Evolutionary conservation across 345 rosid species (phyloP).

Genomic region (Iberis pinnata): DNA sequence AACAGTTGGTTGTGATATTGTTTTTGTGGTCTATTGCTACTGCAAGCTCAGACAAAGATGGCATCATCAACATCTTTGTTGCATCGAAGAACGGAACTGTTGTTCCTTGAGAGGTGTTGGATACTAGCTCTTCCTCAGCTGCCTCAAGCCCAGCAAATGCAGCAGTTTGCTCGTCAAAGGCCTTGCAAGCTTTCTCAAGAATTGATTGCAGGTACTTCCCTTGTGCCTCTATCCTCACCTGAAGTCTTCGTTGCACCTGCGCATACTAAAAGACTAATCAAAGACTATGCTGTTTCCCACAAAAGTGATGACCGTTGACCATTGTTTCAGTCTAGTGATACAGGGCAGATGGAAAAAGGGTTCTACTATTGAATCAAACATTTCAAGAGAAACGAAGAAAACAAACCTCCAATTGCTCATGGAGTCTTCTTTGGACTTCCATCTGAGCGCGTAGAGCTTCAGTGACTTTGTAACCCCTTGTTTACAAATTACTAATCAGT

Average conservation of each 20-base stretch:
- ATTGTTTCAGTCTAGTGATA: not conserved
- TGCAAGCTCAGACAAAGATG: slow-evolving; percentile 60
- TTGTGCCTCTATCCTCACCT: slow-evolving; percentile 89
- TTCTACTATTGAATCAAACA: not conserved
- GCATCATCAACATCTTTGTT: slow-evolving; percentile 48
- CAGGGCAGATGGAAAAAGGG: not conserved
- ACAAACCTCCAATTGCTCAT: slow-evolving; percentile 90
- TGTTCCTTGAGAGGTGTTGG: slow-evolving; percentile 52
- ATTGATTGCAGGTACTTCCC: slow-evolving; percentile 85
- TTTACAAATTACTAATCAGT: not conserved
- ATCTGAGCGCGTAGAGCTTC: slow-evolving; percentile 95
- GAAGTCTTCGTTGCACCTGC: slow-evolving; percentile 92
- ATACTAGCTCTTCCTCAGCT: slow-evolving; percentile 77
- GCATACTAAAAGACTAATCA: slow-evolving; percentile 21
- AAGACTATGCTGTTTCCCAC: slow-evolving; percentile 12
- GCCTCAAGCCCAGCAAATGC: slow-evolving; percentile 72
- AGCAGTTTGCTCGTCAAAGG: slow-evolving; percentile 65
- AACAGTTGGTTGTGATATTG: slow-evolving; percentile 48
- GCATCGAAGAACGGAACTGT: slow-evolving; percentile 34
- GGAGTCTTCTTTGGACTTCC: slow-evolving; percentile 98
- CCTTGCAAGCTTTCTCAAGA: slow-evolving; percentile 92
- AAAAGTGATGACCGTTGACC: not conserved
- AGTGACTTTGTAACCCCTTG: slow-evolving; percentile 78
- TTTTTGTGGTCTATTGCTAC: slow-evolving; percentile 51
- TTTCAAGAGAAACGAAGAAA: slow-evolving; percentile 7